Conservation (phyloP, 306 rosid genomes). For the Myrica gale region DNA sequence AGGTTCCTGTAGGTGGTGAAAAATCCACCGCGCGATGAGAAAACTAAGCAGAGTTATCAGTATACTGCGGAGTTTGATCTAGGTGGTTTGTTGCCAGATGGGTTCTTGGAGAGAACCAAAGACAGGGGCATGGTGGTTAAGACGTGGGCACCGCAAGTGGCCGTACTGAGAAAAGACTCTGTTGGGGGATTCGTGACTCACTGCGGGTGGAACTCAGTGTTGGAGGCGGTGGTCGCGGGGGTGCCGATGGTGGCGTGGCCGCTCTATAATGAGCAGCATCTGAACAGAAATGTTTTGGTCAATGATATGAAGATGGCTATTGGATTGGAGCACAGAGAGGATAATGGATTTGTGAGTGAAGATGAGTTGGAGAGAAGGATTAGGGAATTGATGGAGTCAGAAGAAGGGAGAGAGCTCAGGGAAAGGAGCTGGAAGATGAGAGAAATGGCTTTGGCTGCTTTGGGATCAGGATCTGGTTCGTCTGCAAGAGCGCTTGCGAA, state of each 20-base stretch:
- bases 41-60: not conserved
- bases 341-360: constrained; percentile 36
- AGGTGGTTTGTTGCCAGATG: not conserved
- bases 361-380: constrained; percentile 46
- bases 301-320: constrained; percentile 50
- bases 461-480: not conserved
- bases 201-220: constrained; percentile 8
- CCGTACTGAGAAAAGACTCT: constrained; percentile 43
- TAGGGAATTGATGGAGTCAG: constrained; percentile 38
- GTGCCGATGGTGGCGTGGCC: constrained; percentile 64
- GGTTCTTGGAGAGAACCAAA: constrained; percentile 35
- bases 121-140: constrained; percentile 44
- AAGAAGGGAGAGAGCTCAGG: constrained; percentile 25
- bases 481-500: not conserved
- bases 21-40: constrained; percentile 11
- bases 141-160: constrained; percentile 56
- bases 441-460: constrained; percentile 18
- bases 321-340: constrained; percentile 29
- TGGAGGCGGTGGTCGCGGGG: constrained; percentile 50
- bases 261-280: constrained; percentile 49
- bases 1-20: constrained; percentile 37
- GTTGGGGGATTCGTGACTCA: constrained; percentile 64
- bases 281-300: constrained; percentile 42
- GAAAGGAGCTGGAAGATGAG: not conserved
- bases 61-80: constrained; percentile 3